phyloP scores from a whole-genome alignment of 176 grass and related monocot species.

The Rhynchospora pubera region DNA sequence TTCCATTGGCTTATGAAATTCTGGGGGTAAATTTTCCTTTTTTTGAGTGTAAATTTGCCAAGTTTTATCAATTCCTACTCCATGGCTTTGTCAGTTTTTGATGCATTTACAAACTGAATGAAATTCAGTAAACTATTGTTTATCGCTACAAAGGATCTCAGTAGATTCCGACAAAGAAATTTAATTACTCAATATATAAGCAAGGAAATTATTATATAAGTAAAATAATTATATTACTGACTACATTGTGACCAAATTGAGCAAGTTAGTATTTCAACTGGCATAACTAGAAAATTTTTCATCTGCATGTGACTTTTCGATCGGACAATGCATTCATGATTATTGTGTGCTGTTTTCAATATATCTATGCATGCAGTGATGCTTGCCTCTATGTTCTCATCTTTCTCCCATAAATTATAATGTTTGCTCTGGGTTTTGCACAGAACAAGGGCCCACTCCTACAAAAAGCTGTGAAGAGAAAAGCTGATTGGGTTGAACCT shows the following conservation, averaged over 20 bases:
- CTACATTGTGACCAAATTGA: neutral
- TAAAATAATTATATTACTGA: neutral
- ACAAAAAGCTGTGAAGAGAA: conserved; percentile 37
- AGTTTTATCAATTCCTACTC: neutral
- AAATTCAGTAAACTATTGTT: neutral
- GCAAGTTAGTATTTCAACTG: neutral
- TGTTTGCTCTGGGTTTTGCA: neutral
- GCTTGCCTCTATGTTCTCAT: neutral
- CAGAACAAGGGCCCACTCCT: conserved; percentile 14
- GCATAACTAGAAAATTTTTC: neutral
- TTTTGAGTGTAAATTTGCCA: neutral
- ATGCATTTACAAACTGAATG: neutral
- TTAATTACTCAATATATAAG: neutral
- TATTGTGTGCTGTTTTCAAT: conserved; percentile 7
- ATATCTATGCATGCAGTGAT: neutral
- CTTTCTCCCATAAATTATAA: neutral
- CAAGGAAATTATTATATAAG: neutral
- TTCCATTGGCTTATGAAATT: neutral
- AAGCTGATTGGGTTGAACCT: conserved; percentile 35
- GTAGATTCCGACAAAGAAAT: neutral
- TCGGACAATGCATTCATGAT: neutral
- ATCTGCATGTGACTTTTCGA: neutral
- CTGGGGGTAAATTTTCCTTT: neutral
- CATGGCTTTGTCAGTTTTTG: neutral
- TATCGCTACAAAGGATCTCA: neutral